Evolutionary conservation across 257 asterid species (phyloP).

Genomic region (Jaltomata sinuosa): DNA sequence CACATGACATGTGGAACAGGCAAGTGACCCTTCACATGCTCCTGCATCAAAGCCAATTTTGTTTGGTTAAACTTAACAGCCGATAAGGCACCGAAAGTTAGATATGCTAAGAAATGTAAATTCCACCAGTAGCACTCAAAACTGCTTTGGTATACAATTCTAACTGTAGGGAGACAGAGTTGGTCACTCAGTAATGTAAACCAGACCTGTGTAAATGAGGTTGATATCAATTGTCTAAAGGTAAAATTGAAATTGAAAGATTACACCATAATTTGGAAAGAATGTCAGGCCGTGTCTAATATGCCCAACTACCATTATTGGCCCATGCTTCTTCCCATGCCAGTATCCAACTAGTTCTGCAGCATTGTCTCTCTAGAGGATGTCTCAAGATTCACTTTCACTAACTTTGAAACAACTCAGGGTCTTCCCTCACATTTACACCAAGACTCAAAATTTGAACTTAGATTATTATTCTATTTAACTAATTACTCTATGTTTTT

Average conservation of each 20-base stretch:
- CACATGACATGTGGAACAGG: constrained; percentile 96
- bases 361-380: neutral
- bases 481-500: neutral
- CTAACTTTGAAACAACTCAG: neutral
- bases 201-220: neutral
- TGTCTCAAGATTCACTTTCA: neutral
- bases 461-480: neutral
- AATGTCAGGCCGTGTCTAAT: neutral
- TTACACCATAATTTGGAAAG: neutral
- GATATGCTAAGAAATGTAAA: neutral
- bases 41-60: constrained; percentile 31
- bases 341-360: neutral
- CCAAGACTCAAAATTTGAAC: neutral
- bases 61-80: neutral
- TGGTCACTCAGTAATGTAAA: neutral
- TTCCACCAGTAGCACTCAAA: neutral
- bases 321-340: neutral
- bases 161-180: neutral
- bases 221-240: neutral
- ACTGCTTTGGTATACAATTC: neutral
- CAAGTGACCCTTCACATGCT: constrained; percentile 98
- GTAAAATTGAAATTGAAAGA: neutral
- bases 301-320: neutral
- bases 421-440: neutral
- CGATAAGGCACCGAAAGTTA: neutral